Percentiles rank a stretch among this genome's conserved stretches.
These are phyloP conservation scores for Kwoniella sp. DNA, from an alignment of 768 basidiomycete species.

Conservation along the genomic window DNA sequence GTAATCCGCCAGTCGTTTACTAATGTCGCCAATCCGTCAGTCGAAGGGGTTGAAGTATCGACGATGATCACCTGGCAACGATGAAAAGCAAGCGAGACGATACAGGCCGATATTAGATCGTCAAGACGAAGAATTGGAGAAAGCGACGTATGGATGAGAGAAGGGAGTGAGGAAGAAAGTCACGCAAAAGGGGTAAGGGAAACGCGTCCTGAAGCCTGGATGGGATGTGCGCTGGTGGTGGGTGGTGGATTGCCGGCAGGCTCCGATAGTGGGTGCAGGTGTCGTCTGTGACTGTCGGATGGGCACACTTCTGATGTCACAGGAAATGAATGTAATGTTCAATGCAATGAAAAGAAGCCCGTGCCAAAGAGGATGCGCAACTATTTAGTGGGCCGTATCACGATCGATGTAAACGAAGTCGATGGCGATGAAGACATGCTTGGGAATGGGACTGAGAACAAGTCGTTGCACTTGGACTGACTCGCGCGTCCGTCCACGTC, in stretches of 20 bases:
- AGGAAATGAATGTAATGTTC: background rate
- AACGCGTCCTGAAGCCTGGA: conserved; percentile 15
- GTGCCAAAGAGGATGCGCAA: background rate
- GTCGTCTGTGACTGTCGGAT: conserved; percentile 12
- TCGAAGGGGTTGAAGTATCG: background rate
- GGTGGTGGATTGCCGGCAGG: conserved; percentile 2
- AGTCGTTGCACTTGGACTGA: no score
- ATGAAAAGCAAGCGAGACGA: background rate
- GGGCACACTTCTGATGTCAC: conserved; percentile 24
- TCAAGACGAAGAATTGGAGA: conserved; percentile 1
- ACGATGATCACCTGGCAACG: background rate
- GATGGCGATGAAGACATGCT: conserved; percentile 9
- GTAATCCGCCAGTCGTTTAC: background rate
- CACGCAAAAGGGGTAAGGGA: conserved; percentile 14
- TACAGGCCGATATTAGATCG: background rate
- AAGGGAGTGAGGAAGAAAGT: conserved; percentile 5
- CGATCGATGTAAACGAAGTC: background rate
- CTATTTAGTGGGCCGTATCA: no score
- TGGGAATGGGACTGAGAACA: no score
- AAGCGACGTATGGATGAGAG: conserved; percentile 16
- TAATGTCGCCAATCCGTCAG: background rate
- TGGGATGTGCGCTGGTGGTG: background rate
- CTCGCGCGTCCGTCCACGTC: no score
- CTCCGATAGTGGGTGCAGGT: background rate
- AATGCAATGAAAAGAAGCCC: background rate